A percentile compares a stretch with the other conserved stretches of the same genome.
phyloP scores from a whole-genome alignment of 1,284 basidiomycete genomes.

The Sanghuangporus weigelae region DNA sequence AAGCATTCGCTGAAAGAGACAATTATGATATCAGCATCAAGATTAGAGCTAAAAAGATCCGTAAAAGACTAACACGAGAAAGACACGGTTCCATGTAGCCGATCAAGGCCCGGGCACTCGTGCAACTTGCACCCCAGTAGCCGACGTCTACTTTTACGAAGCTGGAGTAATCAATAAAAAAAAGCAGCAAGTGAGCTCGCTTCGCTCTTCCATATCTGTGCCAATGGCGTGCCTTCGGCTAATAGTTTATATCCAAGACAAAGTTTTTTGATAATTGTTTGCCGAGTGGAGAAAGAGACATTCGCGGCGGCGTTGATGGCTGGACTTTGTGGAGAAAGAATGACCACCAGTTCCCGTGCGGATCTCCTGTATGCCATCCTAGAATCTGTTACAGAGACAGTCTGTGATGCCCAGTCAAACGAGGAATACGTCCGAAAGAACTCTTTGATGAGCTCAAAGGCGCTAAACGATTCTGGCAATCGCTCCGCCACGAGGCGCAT shows the following conservation, averaged over 20 bases:
- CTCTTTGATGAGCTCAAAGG: constrained; percentile 18
- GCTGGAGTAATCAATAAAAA: constrained; percentile 13
- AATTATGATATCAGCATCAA: constrained; percentile 2
- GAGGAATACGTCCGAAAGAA: constrained; percentile 21
- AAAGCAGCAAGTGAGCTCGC: constrained; percentile 14
- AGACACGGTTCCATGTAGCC: constrained; percentile 23
- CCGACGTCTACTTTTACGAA: constrained; percentile 22
- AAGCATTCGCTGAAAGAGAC: neutral
- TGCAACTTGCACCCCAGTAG: constrained; percentile 21
- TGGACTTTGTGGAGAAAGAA: constrained; percentile 21
- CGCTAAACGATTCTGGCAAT: constrained; percentile 7
- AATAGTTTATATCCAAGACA: constrained; percentile 13
- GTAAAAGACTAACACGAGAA: constrained; percentile 19
- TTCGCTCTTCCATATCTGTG: constrained; percentile 14
- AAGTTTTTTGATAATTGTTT: constrained; percentile 17
- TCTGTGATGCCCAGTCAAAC: constrained; percentile 21
- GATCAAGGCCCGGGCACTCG: constrained; percentile 21
- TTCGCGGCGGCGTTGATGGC: constrained; percentile 19
- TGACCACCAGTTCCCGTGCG: constrained; percentile 20
- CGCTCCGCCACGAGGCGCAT: constrained; percentile 18
- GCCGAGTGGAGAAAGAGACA: constrained; percentile 17
- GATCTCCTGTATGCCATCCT: constrained; percentile 13
- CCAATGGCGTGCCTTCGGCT: constrained; percentile 13
- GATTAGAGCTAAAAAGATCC: neutral
- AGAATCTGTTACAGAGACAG: constrained; percentile 11